Base-by-base conservation (phyloP, 768 basidiomycete species). In the Mycena latifolia region DNA sequence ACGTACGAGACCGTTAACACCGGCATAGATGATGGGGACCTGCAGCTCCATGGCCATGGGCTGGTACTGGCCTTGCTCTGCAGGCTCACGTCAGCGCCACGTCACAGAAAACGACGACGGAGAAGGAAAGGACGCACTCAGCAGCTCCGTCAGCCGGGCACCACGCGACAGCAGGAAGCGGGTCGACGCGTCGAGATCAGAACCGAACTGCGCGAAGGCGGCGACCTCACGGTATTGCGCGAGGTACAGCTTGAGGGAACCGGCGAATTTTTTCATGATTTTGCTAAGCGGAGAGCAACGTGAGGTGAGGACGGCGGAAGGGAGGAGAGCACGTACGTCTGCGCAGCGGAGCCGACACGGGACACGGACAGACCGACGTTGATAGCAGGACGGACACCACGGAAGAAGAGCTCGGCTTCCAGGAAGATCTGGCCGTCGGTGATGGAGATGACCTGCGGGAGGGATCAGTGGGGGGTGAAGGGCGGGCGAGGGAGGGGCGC, bases 341-440 rank as follows among this genome's bases (percentile, higher is more conserved):
- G 98, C 76, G 98, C 98, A 76, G 98, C 97, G 50, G 97, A 99
- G 77, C 98, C 98, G 85, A 99, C 98, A 89, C 98, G 98, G 68
- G 98, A 99, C 72, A 99, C 98, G 65, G 98, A 99, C 69, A 99
- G 95, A 96, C 98, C 98, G 87, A 99, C 98, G 85, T 99, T 99
- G 82, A 99, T 99, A 72, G 98, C 98, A 59, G 98, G 97, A 79
- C 97, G 95, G 73, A 98, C 93, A 90, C 98, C 98, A 87, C 98
- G 96, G 96, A 99, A 98, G 96, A 99, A 99, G 78, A 98, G 92
- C 80, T 98, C 97, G 76, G 97, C 96, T 82, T 99, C 97, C 92
- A 99, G 93, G 93, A 99, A 99, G 84, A 98, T 97, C 83, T 98
- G 96, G 76, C 98, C 98, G 77, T 99, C 97, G 55, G 98, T 99